Base-by-base conservation (phyloP, 768 basidiomycete genomes). In the Naganishia kalamii region DNA sequence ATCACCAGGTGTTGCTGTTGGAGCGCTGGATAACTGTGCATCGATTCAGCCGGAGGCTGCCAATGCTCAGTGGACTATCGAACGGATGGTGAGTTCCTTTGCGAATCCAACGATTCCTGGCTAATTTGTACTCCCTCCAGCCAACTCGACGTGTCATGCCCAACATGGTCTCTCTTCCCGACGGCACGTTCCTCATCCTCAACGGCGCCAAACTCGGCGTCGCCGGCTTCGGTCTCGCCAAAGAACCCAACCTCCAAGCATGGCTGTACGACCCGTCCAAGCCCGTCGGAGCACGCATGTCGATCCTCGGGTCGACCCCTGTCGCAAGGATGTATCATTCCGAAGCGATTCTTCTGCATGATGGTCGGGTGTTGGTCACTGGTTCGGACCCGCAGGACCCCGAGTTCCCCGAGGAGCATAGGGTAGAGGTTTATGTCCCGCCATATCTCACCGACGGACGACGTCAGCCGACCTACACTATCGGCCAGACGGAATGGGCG, bases 21-120 rank as follows among this genome's bases (percentile, higher is more conserved):
- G 52, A 15, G 70, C 70, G 13, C 57, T 70, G 43, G 70, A 70
- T 43, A 70, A 70, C 70, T 90, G 89, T 69, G 83, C 89, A 13
- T 79, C 82, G 0, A 88, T 86, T 27, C 77, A 82, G 27, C 89
- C 89, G 0, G 89, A 90, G 72, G 83, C 70, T 0, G 40, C 72
- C 0, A 85, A 86, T 57, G 74, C 87, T 1, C 81, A 82, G 0
- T 90, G 89, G 89, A 81, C 81, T 0, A 37, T 90, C 10, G 89
- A 90, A 74, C 84, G 89, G 54, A 90, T 90, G 89, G 88, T 88
- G 44, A 50, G 85, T 76, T 19, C 10, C 51, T 86, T 5, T 86
- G 85, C 0, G 81, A 81, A 30, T 6, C 15, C 3, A 8, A 13
- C 48, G 15, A 29, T 5, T 49, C 4, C 25, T 6, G 27, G 12